Conservation (phyloP, 305 asterid species). For the Striga hermonthica region DNA sequence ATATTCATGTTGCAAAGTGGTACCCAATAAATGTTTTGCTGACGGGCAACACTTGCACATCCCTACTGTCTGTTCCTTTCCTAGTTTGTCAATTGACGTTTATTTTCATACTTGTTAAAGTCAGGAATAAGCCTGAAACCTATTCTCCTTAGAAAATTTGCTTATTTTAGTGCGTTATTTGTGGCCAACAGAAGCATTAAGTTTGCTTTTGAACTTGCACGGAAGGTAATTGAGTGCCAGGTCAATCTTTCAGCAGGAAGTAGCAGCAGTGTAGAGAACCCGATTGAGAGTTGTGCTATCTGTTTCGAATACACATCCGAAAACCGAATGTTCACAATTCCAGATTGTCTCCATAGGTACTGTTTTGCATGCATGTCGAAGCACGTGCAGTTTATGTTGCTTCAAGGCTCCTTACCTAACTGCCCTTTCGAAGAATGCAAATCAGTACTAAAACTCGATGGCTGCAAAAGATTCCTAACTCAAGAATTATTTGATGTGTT, state of each 20-base stretch:
- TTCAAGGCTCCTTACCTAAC: conserved; percentile 49
- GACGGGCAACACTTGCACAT: too few relatives aligned
- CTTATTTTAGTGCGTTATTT: conserved; percentile 23
- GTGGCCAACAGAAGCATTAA: conserved; percentile 36
- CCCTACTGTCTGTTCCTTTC: too few relatives aligned
- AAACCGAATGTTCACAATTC: conserved; percentile 43
- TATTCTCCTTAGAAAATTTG: conserved; percentile 38
- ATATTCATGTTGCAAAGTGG: too few relatives aligned
- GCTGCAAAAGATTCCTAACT: conserved; percentile 53
- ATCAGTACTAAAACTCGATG: conserved; percentile 38
- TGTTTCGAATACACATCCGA: conserved; percentile 48
- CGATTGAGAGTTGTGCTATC: conserved; percentile 44
- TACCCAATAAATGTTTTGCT: too few relatives aligned
- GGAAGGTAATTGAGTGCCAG: conserved; percentile 38
- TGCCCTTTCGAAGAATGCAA: conserved; percentile 58
- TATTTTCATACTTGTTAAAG: too few relatives aligned
- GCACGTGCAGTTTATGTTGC: conserved; percentile 58
- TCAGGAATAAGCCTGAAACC: too few relatives aligned
- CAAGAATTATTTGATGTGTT: conserved; percentile 50
- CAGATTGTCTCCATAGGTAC: conserved; percentile 51
- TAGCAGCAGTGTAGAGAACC: conserved; percentile 29
- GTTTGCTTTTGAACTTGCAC: conserved; percentile 48
- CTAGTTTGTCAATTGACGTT: too few relatives aligned
- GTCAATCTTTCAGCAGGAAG: conserved; percentile 30
- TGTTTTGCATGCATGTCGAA: conserved; percentile 53